Percentiles rank a stretch among this genome's conserved stretches.
Evolutionary conservation across 202 grass and related monocot genomes (phyloP).

Genomic region (Digitaria exilis): DNA sequence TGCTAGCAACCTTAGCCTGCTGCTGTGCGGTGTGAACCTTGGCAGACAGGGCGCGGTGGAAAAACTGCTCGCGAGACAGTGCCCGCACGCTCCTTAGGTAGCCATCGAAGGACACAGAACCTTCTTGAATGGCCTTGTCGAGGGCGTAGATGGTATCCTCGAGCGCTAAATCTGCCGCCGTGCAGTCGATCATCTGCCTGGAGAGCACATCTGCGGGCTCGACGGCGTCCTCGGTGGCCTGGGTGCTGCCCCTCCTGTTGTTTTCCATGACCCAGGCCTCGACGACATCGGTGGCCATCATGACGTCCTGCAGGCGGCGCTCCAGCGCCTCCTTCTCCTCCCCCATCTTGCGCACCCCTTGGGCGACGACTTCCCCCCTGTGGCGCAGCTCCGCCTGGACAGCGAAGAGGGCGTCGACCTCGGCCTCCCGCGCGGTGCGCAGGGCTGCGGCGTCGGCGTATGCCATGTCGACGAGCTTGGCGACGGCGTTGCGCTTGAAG

Average conservation of each 20-base stretch:
- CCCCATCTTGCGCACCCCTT: constrained; percentile 54
- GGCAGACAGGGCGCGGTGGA: constrained; percentile 68
- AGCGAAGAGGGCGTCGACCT: constrained; percentile 77
- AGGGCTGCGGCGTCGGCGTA: constrained; percentile 44
- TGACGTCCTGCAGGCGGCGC: constrained; percentile 74
- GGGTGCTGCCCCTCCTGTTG: constrained; percentile 33
- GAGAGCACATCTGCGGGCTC: constrained; percentile 59
- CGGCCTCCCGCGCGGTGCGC: constrained; percentile 49
- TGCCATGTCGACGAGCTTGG: constrained; percentile 71
- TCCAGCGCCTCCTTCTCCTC: constrained; percentile 88
- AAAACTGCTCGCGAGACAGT: constrained; percentile 80
- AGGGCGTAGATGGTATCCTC: constrained; percentile 88
- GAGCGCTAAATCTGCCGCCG: constrained; percentile 58
- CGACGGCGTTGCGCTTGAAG: constrained; percentile 74
- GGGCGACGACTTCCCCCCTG: constrained; percentile 50
- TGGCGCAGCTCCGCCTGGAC: constrained; percentile 79
- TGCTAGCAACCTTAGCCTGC: constrained; percentile 77
- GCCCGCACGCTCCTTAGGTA: constrained; percentile 72
- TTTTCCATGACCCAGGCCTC: constrained; percentile 76
- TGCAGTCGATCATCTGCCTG: constrained; percentile 90
- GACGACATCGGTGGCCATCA: constrained; percentile 73
- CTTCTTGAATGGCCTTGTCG: constrained; percentile 86
- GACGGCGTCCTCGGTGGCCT: constrained; percentile 50
- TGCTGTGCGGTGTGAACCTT: constrained; percentile 67
- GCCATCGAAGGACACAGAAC: constrained; percentile 63